Evolutionary conservation across 164 flowering plant species (phyloP), one percentile per base, ranked within the genome.

Genomic region (Umbellularia californica): DNA sequence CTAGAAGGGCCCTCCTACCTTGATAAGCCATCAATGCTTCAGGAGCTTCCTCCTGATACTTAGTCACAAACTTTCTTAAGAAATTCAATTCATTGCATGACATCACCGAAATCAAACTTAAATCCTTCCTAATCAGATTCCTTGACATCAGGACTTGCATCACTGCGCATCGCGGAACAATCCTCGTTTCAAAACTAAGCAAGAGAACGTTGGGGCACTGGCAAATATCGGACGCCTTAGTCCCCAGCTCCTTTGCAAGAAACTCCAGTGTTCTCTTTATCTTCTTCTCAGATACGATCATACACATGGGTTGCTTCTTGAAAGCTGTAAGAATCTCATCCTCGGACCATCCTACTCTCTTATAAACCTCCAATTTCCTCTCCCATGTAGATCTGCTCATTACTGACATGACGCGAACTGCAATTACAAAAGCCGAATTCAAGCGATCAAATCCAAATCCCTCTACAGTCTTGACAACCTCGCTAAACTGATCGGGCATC

Each of bases 351-450:
- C 73, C 64, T 17, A 70, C 14, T 62, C 64, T 55, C 73, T 17
- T 70, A 27, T 51, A 70, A 70, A 70, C 47, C 64, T 70, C 64
- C 73, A 70, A n/a, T 51, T 70, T 70, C 10, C 20, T 20, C 12
- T 70, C 64, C 73, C 73, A 70, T n/a, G 17, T 24, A 3, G 22
- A 51, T 58, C 52, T 52, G 58, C 60, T 58, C 60, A 13, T 52
- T 9, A 2, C 20, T 5, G 73, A 24, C 64, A 70, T 23, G 12
- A 30, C 69, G 17, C 50, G 20, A 22, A 70, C 62, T 3, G 73
- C 73, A 3, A 23, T 1, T 0, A 70, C 13, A 55, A 55, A 70
- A 20, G 35, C 10, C 5, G 10, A 24, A 15, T 9, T 3, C 23
- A 19, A 52, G 6, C 47, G 73, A 70, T 25, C 12, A 9, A 70